Evolutionary conservation across 2,329 filamentous ascomycete genomes (phyloP).

Genomic region (Colletotrichum tabaci): DNA sequence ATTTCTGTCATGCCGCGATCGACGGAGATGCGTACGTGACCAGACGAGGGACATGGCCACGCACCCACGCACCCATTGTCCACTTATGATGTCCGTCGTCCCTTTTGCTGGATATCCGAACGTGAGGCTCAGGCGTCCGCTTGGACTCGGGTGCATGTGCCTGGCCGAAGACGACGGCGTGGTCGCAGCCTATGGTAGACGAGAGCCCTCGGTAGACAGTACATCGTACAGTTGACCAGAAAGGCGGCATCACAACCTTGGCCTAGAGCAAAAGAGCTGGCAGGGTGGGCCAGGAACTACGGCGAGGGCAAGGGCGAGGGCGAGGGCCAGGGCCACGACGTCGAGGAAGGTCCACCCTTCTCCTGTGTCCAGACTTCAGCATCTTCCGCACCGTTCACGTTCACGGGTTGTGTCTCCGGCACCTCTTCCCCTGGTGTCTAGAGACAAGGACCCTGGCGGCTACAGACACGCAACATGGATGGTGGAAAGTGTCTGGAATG

Average conservation of each 20-base stretch:
- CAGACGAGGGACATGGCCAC: background rate
- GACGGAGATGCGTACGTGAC: background rate
- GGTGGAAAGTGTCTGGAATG: constrained; percentile 29
- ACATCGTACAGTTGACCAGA: background rate
- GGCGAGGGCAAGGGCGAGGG: constrained; percentile 1
- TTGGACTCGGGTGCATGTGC: constrained; percentile 22
- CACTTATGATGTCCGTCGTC: constrained; percentile 3
- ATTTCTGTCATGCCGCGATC: constrained; percentile 23
- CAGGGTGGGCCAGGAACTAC: background rate
- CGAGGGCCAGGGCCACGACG: background rate
- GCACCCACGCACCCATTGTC: background rate
- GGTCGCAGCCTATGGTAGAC: background rate
- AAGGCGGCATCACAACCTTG: background rate
- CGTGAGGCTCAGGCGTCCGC: constrained; percentile 30
- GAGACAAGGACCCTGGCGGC: constrained; percentile 26
- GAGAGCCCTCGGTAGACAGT: background rate
- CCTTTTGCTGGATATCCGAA: constrained; percentile 13
- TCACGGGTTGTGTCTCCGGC: too few species aligned
- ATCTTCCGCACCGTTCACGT: background rate
- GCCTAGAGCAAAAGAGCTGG: background rate
- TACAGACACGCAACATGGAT: constrained; percentile 28
- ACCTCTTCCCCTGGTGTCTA: constrained; percentile 29
- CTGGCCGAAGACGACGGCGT: constrained; percentile 29
- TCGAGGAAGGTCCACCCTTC: constrained; percentile 30
- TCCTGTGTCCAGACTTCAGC: background rate